These are phyloP conservation scores for Aspergillus proliferans DNA, from an alignment of 2,329 filamentous ascomycete genomes.

Conservation along the genomic window DNA sequence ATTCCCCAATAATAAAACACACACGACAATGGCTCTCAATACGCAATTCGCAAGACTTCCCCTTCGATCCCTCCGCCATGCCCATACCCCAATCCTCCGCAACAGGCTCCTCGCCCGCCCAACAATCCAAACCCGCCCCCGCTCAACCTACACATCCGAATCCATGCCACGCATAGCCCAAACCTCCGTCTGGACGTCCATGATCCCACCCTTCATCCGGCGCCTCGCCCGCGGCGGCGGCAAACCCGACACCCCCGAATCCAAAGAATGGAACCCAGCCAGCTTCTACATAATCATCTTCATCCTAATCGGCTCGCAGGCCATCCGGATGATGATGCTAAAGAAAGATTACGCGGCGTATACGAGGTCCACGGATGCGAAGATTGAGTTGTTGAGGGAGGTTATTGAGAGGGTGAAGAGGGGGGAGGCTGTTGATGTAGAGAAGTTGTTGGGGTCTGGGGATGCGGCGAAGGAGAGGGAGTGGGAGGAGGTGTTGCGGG, in stretches of 20 bases:
- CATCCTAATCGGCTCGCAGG: constrained; percentile 85
- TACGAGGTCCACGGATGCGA: constrained; percentile 68
- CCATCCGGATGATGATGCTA: constrained; percentile 82
- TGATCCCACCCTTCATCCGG: constrained; percentile 57
- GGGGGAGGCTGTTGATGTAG: constrained; percentile 69
- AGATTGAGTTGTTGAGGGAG: constrained; percentile 69
- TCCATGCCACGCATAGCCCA: constrained; percentile 48
- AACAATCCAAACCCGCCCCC: constrained; percentile 15
- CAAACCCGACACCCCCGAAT: constrained; percentile 35
- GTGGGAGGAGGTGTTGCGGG: constrained; percentile 64
- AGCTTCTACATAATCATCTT: constrained; percentile 79
- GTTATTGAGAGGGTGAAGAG: constrained; percentile 42
- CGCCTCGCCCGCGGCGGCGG: constrained; percentile 23
- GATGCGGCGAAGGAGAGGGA: constrained; percentile 67
- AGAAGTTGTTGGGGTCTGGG: constrained; percentile 71
- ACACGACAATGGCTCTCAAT: constrained; percentile 9
- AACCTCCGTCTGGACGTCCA: constrained; percentile 60
- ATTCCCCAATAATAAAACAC: not conserved
- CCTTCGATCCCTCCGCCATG: constrained; percentile 1
- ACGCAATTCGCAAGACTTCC: constrained; percentile 11
- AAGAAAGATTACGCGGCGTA: constrained; percentile 69
- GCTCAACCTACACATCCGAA: constrained; percentile 14
- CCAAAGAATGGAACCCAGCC: constrained; percentile 70
- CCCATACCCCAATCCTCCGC: not conserved
- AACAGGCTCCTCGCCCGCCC: not conserved